Conservation (phyloP, 2,329 filamentous ascomycete genomes). For the Dactylonectria macrodidyma region DNA sequence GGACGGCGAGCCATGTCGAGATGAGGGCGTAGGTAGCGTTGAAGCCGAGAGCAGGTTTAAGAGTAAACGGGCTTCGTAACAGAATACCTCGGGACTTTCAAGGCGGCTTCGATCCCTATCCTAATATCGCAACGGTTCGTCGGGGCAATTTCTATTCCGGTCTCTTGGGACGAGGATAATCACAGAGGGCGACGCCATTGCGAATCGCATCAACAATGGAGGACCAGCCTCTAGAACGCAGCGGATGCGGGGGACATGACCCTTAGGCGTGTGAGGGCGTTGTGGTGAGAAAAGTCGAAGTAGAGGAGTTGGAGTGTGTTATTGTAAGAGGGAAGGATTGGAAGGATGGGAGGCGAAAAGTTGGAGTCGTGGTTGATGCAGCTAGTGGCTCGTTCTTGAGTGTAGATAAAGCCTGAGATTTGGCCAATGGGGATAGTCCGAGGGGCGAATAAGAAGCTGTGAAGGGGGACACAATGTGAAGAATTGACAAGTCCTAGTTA, state of each 20-base stretch:
- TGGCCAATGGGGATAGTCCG: constrained; percentile 6
- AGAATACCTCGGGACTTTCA: not conserved
- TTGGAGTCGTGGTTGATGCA: constrained; percentile 6
- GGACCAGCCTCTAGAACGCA: constrained; percentile 70
- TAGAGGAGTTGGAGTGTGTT: constrained; percentile 8
- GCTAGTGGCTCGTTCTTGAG: constrained; percentile 7
- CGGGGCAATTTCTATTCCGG: constrained; percentile 23
- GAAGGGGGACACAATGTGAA: not conserved
- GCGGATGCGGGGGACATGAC: constrained; percentile 56
- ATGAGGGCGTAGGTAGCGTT: constrained; percentile 12
- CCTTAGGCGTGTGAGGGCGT: constrained; percentile 29
- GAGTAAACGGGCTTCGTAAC: too few relatives aligned
- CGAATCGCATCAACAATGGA: constrained; percentile 54
- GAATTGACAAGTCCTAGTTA: not conserved
- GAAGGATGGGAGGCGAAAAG: not conserved
- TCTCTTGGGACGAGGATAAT: constrained; percentile 53
- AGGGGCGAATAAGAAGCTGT: not conserved
- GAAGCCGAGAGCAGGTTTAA: not conserved
- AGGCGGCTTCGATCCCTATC: constrained; percentile 6
- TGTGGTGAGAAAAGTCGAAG: constrained; percentile 2
- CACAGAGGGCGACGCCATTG: constrained; percentile 72
- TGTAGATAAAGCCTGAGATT: constrained; percentile 6
- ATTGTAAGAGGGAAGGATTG: constrained; percentile 11
- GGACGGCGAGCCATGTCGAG: constrained; percentile 43
- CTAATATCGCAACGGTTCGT: constrained; percentile 9